phyloP scores from a whole-genome alignment of 2,329 filamentous ascomycete species.

The Aspergillus puulaauensis region DNA sequence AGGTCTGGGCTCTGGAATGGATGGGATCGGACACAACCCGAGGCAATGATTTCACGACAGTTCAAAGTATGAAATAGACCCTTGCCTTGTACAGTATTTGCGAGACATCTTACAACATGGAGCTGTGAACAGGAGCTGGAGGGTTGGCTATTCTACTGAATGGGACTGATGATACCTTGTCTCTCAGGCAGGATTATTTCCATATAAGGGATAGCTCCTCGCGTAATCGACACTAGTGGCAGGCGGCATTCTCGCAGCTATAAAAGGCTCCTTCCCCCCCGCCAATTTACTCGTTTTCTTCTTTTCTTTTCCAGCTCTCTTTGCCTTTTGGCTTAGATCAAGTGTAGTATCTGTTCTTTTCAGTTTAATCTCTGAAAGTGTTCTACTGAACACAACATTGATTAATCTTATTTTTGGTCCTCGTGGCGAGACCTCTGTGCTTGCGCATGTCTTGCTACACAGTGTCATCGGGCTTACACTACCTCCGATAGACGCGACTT shows the following conservation, averaged over 20 bases:
- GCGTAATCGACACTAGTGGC: constrained; percentile 12
- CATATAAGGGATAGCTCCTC: neutral
- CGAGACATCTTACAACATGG: too few species aligned
- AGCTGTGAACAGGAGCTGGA: neutral
- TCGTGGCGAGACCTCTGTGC: constrained; percentile 62
- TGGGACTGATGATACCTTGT: neutral
- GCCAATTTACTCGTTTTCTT: constrained; percentile 53
- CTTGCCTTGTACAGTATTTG: too few species aligned
- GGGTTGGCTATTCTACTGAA: too few species aligned
- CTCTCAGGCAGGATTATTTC: neutral
- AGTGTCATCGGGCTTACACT: constrained; percentile 77
- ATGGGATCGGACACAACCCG: neutral
- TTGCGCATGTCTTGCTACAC: constrained; percentile 67
- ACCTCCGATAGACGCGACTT: constrained; percentile 68
- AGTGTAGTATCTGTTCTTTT: constrained; percentile 97
- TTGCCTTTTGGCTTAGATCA: constrained; percentile 75
- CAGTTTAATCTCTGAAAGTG: constrained; percentile 94
- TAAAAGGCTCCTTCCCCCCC: constrained; percentile 12
- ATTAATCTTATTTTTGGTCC: constrained; percentile 80
- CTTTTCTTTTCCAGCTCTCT: constrained; percentile 51
- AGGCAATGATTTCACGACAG: neutral
- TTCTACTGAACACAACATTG: constrained; percentile 69
- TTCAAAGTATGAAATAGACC: too few species aligned
- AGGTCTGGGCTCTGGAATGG: neutral
- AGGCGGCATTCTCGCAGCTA: neutral